Base-by-base conservation (phyloP, 306 rosid species). In the Dalbergia oliveri region DNA sequence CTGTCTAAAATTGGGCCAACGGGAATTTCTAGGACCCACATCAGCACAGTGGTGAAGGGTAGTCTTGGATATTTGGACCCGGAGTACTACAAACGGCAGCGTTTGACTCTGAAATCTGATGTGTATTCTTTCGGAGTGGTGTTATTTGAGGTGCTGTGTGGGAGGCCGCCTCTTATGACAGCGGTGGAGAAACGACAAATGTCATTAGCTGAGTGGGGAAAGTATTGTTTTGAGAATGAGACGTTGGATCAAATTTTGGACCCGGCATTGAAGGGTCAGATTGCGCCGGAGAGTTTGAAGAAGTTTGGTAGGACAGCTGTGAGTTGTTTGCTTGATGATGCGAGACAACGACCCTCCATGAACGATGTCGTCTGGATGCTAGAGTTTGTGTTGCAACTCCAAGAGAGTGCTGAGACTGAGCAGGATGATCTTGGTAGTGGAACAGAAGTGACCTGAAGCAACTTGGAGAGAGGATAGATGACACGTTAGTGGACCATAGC, bases 41-140 rank as follows among this genome's bases (percentile, higher is more conserved):
- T 84, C 1, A 74, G 21, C 12, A 76, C 73, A 0, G 0, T 64
- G 0, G 73, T 76, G 34, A 67, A 68, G n/a, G 76, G 76, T 1
- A 68, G 75, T 3, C 0, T 11, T 0, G 69, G 82, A 0, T 78
- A 68, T 44, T 23, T 78, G 34, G 82, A 78, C 19, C 57, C 57
- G 2, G 57, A 50, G 14, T 50, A 14, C 4, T 50, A 50, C 3
- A 50, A 50, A 50, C 76, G 79, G 0, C 78, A 69, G 3, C 70
- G 49, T 2, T 6, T 83, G 5, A 83, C 87, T 0, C 75, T 57
- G 2, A 88, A 80, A 16, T 73, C 89, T 0, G 89, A 88, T 12
- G 87, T 88, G 4, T 80, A 88, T 47, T 88, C 87, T 0, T 85
- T 80, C 10, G 87, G 91, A 0, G 87, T 88, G 0, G 82, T 88